Evolutionary conservation across 2,329 filamentous ascomycete species (phyloP).

Genomic region (Clonostachys solani): DNA sequence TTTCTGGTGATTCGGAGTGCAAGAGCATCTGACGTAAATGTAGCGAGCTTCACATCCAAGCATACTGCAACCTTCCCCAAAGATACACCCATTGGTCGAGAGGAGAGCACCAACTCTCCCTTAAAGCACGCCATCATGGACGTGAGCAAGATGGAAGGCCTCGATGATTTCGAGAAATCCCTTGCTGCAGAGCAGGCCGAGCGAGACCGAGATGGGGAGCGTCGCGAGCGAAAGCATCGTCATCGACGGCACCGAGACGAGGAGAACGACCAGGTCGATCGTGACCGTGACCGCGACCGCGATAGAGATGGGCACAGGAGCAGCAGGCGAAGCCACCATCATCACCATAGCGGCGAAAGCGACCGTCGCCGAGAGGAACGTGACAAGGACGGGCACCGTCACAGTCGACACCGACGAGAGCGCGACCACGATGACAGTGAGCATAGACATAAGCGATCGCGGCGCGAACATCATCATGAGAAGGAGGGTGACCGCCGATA

Average conservation of each 20-base stretch:
- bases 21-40: no score
- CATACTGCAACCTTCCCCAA: no score
- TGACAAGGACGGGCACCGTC: slow-evolving; percentile 21
- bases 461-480: slow-evolving; percentile 36
- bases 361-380: background rate
- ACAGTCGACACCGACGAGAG: slow-evolving; percentile 10
- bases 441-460: slow-evolving; percentile 41
- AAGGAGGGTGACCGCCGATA: slow-evolving; percentile 12
- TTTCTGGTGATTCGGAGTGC: no score
- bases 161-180: slow-evolving; percentile 73
- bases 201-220: slow-evolving; percentile 41
- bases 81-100: no score
- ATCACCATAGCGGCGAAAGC: slow-evolving; percentile 12
- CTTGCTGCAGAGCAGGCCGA: slow-evolving; percentile 61
- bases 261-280: slow-evolving; percentile 26
- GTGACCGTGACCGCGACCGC: slow-evolving; percentile 9
- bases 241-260: slow-evolving; percentile 42
- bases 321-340: slow-evolving; percentile 20
- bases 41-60: no score
- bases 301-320: slow-evolving; percentile 12
- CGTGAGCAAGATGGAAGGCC: slow-evolving; percentile 38
- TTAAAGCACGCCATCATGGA: background rate
- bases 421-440: slow-evolving; percentile 38
- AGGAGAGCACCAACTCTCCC: no score
- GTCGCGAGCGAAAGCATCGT: slow-evolving; percentile 35